Evolutionary conservation across 768 basidiomycete species (phyloP), one percentile per base, ranked within the genome.

Genomic region (Auriscalpium microsporum): DNA sequence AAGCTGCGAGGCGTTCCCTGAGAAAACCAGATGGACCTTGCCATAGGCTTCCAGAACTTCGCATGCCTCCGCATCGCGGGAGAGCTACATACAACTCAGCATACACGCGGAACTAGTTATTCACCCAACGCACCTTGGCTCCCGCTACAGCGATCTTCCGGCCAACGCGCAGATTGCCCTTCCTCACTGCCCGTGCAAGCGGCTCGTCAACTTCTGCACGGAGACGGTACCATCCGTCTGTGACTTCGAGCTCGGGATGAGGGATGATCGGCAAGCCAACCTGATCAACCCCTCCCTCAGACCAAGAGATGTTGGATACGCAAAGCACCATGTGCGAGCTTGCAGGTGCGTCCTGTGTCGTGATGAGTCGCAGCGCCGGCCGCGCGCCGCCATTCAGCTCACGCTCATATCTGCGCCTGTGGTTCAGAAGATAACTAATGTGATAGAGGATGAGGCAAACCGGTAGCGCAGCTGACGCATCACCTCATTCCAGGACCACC

Each of bases 221-320:
- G 8, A 98, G 74, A 33, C 84, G 74, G 64, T 99, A 99, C 96
- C 96, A 99, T 13, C 96, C 96, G 65, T 99, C 96, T 0, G 93
- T 94, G n/a, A 98, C 72, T 69, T 97, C 96, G 7, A 99, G 69
- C 59, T 84, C 80, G 0, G 85, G 79, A 61, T 75, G 69, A 3
- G 72, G 65, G 21, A 72, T 72, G 28, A 69, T 63, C 5, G 71
- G 62, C 17, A 68, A 50, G 4, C 72, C 72, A 34, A 77, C 71
- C 1, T 76, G 72, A 23, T 71, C 68, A 3, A 69, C 56, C 3
- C 68, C 68, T 17, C 61, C 60, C 35, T 75, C 65, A 8, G 75
- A 71, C 81, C 82, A 86, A 6, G 69, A 69, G 38, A 98, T 82
- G 33, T 78, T 77, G 2, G 90, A 87, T 2, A 99, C 78, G 64